Percentiles rank a stretch among this genome's conserved stretches.
phyloP scores from a whole-genome alignment of 1,284 basidiomycete species.

The Moesziomyces sp. region DNA sequence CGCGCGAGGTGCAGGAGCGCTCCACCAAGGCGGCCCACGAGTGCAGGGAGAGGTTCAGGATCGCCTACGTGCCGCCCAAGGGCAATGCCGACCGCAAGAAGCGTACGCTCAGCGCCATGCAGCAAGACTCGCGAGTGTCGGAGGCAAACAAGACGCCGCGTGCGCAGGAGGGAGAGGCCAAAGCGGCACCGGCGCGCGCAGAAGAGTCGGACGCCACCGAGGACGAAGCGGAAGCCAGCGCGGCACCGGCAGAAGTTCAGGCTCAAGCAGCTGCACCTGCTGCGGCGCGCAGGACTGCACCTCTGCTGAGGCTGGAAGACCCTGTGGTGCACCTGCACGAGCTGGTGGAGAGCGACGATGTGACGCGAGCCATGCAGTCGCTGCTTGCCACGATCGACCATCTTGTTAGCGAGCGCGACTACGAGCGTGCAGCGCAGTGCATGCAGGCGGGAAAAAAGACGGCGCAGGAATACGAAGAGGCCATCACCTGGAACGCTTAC shows the following conservation, averaged over 20 bases:
- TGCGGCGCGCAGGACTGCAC: not conserved
- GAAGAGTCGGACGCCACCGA: slow-evolving; percentile 44
- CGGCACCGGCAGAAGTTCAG: slow-evolving; percentile 3
- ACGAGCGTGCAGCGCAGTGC: slow-evolving; percentile 17
- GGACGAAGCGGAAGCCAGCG: slow-evolving; percentile 27
- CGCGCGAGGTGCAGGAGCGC: slow-evolving; percentile 73
- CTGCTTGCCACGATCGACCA: slow-evolving; percentile 43
- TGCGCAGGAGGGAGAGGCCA: not conserved
- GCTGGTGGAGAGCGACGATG: slow-evolving; percentile 41
- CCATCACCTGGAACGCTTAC: slow-evolving; percentile 44
- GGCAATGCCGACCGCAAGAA: slow-evolving; percentile 41
- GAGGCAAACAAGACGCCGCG: slow-evolving; percentile 8
- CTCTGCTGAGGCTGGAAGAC: slow-evolving; percentile 17
- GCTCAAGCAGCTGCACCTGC: not conserved
- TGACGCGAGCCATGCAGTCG: slow-evolving; percentile 39
- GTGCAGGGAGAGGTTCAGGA: slow-evolving; percentile 38
- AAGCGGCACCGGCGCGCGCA: not conserved
- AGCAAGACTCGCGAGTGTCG: slow-evolving; percentile 10
- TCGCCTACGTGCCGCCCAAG: slow-evolving; percentile 40
- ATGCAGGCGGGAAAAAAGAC: slow-evolving; percentile 30
- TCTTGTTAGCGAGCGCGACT: slow-evolving; percentile 24
- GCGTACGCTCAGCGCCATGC: slow-evolving; percentile 29
- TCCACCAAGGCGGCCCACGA: slow-evolving; percentile 23
- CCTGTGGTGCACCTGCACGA: slow-evolving; percentile 34
- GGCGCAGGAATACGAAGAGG: slow-evolving; percentile 46